Evolutionary conservation across 768 basidiomycete genomes (phyloP).

Genomic region (Hypsizygus marmoreus): DNA sequence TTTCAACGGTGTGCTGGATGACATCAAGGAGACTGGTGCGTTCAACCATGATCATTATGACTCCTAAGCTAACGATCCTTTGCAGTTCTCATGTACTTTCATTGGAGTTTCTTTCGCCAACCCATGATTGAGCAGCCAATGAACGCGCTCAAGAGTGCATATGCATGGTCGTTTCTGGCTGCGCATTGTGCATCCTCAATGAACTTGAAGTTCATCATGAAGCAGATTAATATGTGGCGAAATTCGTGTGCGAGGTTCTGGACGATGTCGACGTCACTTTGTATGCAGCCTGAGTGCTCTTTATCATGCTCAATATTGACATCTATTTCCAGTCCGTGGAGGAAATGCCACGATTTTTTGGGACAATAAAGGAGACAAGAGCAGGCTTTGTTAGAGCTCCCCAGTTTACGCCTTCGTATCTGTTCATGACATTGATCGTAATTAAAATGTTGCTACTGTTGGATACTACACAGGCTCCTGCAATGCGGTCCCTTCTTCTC

Average conservation of each 20-base stretch:
- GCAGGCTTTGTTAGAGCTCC: no score
- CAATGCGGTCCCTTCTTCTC: no score
- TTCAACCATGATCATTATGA: not conserved
- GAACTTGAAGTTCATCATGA: constrained; percentile 51
- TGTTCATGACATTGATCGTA: no score
- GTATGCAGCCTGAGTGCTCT: no score
- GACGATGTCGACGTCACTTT: constrained; percentile 67
- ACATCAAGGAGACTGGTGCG: constrained; percentile 49
- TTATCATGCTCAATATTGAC: no score
- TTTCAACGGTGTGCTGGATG: constrained; percentile 50
- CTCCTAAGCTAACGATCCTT: not conserved
- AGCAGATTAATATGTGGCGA: constrained; percentile 50
- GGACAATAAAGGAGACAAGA: no score
- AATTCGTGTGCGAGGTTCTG: constrained; percentile 56
- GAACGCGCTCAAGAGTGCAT: constrained; percentile 67
- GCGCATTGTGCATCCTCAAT: constrained; percentile 59
- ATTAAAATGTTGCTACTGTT: no score
- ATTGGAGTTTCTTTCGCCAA: constrained; percentile 70
- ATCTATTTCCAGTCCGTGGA: no score
- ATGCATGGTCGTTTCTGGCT: constrained; percentile 66
- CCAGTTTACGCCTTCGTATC: no score
- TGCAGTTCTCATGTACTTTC: constrained; percentile 62
- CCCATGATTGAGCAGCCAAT: constrained; percentile 67
- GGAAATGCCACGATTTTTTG: no score
- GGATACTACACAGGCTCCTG: no score